A percentile compares a stretch with the other conserved stretches of the same genome.
These are phyloP conservation scores for Saccharomycopsis capsularis DNA, from an alignment of 805 yeast genomes.

Conservation along the genomic window DNA sequence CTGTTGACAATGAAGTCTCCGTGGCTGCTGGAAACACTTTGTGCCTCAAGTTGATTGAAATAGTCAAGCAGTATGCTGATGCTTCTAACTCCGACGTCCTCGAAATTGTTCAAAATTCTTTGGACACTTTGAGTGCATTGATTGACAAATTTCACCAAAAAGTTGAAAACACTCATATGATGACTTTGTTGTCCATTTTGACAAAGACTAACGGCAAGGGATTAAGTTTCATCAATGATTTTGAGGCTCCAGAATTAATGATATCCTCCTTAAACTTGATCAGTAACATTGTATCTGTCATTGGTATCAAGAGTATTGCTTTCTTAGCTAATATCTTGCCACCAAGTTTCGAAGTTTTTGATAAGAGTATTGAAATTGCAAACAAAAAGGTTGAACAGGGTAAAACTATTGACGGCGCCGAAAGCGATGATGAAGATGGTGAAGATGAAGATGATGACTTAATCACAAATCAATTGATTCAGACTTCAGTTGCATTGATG, in stretches of 20 bases:
- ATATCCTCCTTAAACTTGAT: slow-evolving; percentile 70
- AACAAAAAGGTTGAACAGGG: slow-evolving; percentile 26
- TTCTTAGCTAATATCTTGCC: slow-evolving; percentile 80
- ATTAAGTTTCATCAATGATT: slow-evolving; percentile 44
- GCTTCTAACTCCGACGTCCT: slow-evolving; percentile 25
- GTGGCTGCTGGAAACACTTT: slow-evolving; percentile 39
- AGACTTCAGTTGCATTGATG: slow-evolving; percentile 63
- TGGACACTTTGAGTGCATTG: slow-evolving; percentile 59
- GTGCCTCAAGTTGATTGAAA: slow-evolving; percentile 44
- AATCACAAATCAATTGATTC: slow-evolving; percentile 38
- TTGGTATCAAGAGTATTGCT: slow-evolving; percentile 85
- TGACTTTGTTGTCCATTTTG: slow-evolving; percentile 42
- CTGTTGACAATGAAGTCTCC: slow-evolving; percentile 38
- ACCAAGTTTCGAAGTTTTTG: slow-evolving; percentile 58
- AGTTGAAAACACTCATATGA: slow-evolving; percentile 41
- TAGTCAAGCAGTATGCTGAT: slow-evolving; percentile 24
- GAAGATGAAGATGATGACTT: slow-evolving; percentile 28
- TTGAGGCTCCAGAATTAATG: slow-evolving; percentile 49
- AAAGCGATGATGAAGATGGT: slow-evolving; percentile 23
- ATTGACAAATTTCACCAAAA: slow-evolving; percentile 55
- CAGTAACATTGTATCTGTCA: slow-evolving; percentile 57
- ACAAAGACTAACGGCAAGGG: slow-evolving; percentile 23
- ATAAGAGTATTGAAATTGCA: slow-evolving; percentile 27
- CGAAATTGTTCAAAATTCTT: slow-evolving; percentile 58
- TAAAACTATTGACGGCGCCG: slow-evolving; percentile 23